A percentile compares a stretch with the other conserved stretches of the same genome.
phyloP scores from a whole-genome alignment of 495 filamentous ascomycete species.

The Aspergillus steynii region DNA sequence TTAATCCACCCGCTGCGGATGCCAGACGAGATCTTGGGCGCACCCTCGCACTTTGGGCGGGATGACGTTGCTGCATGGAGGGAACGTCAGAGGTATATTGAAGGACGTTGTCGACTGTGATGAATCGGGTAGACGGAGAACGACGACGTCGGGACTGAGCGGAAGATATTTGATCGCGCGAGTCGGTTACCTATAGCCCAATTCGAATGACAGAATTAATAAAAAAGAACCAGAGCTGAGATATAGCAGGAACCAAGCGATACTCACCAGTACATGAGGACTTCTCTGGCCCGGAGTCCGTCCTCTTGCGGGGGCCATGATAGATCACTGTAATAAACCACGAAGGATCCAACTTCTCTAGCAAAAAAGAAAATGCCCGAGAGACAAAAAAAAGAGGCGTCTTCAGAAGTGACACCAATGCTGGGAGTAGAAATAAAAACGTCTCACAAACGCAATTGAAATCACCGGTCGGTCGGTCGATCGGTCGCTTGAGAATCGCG shows the following conservation, averaged over 20 bases:
- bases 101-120: slow-evolving; percentile 94
- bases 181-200: slow-evolving; percentile 57
- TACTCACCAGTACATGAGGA: slow-evolving; percentile 55
- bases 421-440: neutral
- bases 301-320: slow-evolving; percentile 40
- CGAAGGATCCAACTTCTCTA: neutral
- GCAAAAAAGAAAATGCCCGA: neutral
- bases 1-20: slow-evolving; percentile 37
- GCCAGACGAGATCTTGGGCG: slow-evolving; percentile 48
- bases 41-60: slow-evolving; percentile 57
- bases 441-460: neutral
- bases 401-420: neutral
- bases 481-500: neutral
- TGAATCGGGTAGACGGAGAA: slow-evolving; percentile 68
- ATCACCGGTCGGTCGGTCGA: neutral
- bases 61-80: slow-evolving; percentile 84
- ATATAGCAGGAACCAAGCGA: slow-evolving; percentile 2
- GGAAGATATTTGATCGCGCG: slow-evolving; percentile 51
- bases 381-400: neutral
- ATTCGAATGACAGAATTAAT: slow-evolving; percentile 1
- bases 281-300: slow-evolving; percentile 49
- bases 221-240: slow-evolving; percentile 10
- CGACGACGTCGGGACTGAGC: slow-evolving; percentile 36
- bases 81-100: slow-evolving; percentile 94
- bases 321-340: slow-evolving; percentile 1